Evolutionary conservation across 169 alveolate genomes (phyloP), one percentile per base, ranked within the genome.

Genomic region (Theileria luwenshuni): DNA sequence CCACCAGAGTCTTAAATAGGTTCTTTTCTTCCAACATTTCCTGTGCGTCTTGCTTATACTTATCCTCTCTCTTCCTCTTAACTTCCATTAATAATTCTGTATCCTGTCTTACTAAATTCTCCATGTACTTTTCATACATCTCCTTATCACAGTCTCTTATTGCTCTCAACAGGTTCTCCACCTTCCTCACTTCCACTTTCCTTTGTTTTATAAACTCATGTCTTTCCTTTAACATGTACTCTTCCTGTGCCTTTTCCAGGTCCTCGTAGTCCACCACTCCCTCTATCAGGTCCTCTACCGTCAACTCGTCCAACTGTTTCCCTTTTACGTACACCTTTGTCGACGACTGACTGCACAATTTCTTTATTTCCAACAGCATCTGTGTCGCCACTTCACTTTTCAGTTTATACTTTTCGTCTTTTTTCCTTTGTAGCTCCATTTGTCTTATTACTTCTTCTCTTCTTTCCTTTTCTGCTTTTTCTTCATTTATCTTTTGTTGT

Each of bases 261-360:
- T 93, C 97, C 64, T 93, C 97, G 77, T 83, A 92, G 69, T 89
- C 92, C 30, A 93, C 92, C 43, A 83, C 77, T 21, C 97, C 97
- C 62, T 92, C 93, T 54, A 92, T 75, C 23, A 93, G 91, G 71
- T 93, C 96, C 2, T 89, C 94, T 51, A 92, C 89, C 58, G 90
- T 93, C 41, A 92, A 90, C 63, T 93, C 97, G 48, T 90, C 96
- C 25, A 93, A 71, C 30, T 80, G 84, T 65, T 93, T 93, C 38
- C 97, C 97, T 86, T 93, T 92, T 52, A 93, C 77, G 47, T 81
- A 61, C 43, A 92, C 83, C 75, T 90, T 92, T 60, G 84, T 65
- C 15, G 91, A 67, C 70, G 72, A 85, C 42, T 68, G 79, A 27
- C 90, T 80, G 52, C 94, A 94, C 45, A 93, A 80, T 65, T 90